These are phyloP conservation scores for Acmispon strigosus DNA, from an alignment of 306 rosid species.

Conservation along the genomic window DNA sequence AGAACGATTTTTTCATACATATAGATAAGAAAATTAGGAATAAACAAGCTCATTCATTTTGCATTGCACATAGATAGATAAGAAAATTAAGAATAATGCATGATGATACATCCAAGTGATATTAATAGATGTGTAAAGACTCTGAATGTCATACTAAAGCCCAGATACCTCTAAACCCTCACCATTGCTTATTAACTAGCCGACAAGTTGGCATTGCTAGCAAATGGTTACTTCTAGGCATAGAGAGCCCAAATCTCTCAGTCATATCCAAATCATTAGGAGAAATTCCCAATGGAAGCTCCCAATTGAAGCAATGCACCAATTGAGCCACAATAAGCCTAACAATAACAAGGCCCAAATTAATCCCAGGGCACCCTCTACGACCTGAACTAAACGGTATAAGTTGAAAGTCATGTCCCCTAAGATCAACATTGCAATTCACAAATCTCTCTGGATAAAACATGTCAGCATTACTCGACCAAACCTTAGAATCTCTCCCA, in stretches of 20 bases:
- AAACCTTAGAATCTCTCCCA: constrained; percentile 29
- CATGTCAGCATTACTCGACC: constrained; percentile 29
- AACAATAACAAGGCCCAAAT: constrained; percentile 27
- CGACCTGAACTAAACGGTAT: constrained; percentile 44
- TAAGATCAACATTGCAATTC: background rate
- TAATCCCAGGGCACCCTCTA: constrained; percentile 35
- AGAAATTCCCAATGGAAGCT: constrained; percentile 21
- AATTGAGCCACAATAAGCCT: constrained; percentile 31
- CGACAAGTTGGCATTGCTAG: constrained; percentile 29
- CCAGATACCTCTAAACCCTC: too few species aligned
- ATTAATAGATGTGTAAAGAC: too few species aligned
- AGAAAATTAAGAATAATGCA: too few species aligned
- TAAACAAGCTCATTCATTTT: too few species aligned
- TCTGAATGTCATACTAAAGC: too few species aligned
- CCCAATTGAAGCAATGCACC: constrained; percentile 38
- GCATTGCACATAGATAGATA: too few species aligned
- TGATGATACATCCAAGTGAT: too few species aligned
- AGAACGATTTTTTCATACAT: too few species aligned
- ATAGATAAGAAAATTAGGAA: too few species aligned
- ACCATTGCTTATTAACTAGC: background rate
- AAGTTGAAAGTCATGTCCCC: constrained; percentile 26
- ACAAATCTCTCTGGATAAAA: constrained; percentile 41
- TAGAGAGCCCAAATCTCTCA: constrained; percentile 32
- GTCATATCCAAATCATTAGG: constrained; percentile 26
- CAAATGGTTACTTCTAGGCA: constrained; percentile 25